phyloP scores from a whole-genome alignment of 2,329 filamentous ascomycete genomes.

The Cladosporium sp. region DNA sequence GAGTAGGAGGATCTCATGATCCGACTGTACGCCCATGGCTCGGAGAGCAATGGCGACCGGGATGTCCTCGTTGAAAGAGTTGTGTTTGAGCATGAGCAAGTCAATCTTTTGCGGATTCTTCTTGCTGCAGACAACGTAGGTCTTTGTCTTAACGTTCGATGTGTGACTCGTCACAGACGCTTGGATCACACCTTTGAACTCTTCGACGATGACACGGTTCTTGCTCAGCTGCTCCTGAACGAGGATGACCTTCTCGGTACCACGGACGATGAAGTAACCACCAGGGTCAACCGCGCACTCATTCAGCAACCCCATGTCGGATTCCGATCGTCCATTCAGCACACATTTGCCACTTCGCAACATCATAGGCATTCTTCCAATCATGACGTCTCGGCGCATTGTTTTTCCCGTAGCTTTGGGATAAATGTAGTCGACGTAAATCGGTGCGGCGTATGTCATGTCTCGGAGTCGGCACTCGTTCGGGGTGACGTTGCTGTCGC shows the following conservation, averaged over 20 bases:
- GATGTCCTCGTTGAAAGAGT: constrained; percentile 87
- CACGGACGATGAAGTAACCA: constrained; percentile 95
- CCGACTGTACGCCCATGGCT: constrained; percentile 86
- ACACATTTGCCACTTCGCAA: constrained; percentile 91
- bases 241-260: constrained; percentile 96
- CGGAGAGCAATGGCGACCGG: constrained; percentile 91
- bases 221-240: constrained; percentile 99
- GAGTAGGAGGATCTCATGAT: constrained; percentile 89
- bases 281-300: constrained; percentile 95
- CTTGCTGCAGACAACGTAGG: constrained; percentile 62
- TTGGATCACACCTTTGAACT: constrained; percentile 88
- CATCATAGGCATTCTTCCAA: constrained; percentile 95
- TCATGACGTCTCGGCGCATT: constrained; percentile 65
- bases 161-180: constrained; percentile 97
- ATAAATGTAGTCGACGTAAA: constrained; percentile 87
- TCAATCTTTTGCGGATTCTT: constrained; percentile 69
- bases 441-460: constrained; percentile 95
- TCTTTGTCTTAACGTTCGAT: constrained; percentile 96
- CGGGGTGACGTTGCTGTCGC: constrained; percentile 66
- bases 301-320: constrained; percentile 84
- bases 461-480: constrained; percentile 96
- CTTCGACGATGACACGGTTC: constrained; percentile 96
- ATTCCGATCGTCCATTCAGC: constrained; percentile 73
- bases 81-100: constrained; percentile 81
- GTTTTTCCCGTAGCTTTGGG: constrained; percentile 72